Base-by-base conservation (phyloP, 768 basidiomycete species). In the Dacryopinax spathularia region DNA sequence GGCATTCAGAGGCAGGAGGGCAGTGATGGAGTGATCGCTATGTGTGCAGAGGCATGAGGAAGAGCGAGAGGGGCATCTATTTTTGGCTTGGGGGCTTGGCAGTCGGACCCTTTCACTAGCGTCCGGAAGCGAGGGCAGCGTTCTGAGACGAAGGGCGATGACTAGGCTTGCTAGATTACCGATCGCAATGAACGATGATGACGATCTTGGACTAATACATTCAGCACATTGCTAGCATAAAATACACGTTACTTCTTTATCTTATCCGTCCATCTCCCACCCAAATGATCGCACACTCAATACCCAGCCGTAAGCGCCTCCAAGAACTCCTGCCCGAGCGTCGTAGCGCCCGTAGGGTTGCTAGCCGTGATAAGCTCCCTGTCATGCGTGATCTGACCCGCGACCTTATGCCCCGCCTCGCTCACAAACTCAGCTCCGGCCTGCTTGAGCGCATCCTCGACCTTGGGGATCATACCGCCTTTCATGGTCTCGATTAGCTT, bases 391-490 rank as follows among this genome's bases (percentile, higher is more conserved):
- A 72, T 68, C n/a, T 48, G 35, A 22, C 69, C 69, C 12, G 29
- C 29, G 18, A 65, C 4, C 67, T 70, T 69, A 37, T 69, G 65
- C 13, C 63, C 63, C 18, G 60, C 34, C 6, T 36, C 41, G 9
- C 64, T 65, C 60, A 71, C 33, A 65, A 72, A 67, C 39, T 70
- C 65, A 6, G 68, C 72, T 10, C 69, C 70, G 33, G 68, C 70
- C 0, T 61, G 64, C 15, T 43, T 63, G 27, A 72, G 68, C 5
- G 68, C 37, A 31, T 66, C 62, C 61, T 72, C 70, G 34, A 72
- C 70, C 60, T 71, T 65, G 18, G 66, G 66, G 27, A 72, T 48
- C 63, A 64, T 63, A 34, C 69, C 70, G 31, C 69, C 67, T 60
- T 70, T 70, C 60, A 70, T 44, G 29, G 60, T 68, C 66, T 69